Evolutionary conservation across 805 yeast genomes (phyloP).

Genomic region (Nakazawaea peltata): DNA sequence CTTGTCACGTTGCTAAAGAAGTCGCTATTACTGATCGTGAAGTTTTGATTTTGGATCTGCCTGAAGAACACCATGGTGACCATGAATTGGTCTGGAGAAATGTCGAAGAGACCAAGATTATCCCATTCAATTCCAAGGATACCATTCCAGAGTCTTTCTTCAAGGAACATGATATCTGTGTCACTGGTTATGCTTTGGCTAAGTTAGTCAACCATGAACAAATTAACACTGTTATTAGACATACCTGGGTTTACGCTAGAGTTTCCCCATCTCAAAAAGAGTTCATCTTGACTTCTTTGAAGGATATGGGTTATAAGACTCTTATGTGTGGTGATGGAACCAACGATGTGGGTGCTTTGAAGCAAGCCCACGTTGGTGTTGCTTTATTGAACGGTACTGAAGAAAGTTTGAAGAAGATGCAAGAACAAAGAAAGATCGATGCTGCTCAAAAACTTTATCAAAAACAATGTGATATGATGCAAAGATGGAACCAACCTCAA

Average conservation of each 20-base stretch:
- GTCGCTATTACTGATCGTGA: slow-evolving; percentile 82
- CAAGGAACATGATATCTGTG: slow-evolving; percentile 72
- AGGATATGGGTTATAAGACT: slow-evolving; percentile 84
- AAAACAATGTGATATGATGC: slow-evolving; percentile 75
- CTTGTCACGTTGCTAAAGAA: slow-evolving; percentile 94
- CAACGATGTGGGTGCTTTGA: slow-evolving; percentile 98
- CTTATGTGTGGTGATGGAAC: slow-evolving; percentile 99
- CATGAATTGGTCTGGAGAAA: slow-evolving; percentile 76
- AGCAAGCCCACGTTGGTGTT: slow-evolving; percentile 97
- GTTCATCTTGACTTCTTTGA: slow-evolving; percentile 73
- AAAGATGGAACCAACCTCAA: slow-evolving; percentile 73
- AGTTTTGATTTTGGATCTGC: slow-evolving; percentile 78
- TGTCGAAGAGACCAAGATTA: slow-evolving; percentile 64
- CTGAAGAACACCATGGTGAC: slow-evolving; percentile 57
- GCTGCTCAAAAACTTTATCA: slow-evolving; percentile 60
- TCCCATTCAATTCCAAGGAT: slow-evolving; percentile 57
- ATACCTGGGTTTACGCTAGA: slow-evolving; percentile 96
- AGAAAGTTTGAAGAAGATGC: slow-evolving; percentile 83
- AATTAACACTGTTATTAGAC: slow-evolving; percentile 64
- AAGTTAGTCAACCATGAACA: slow-evolving; percentile 61
- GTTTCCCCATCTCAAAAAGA: slow-evolving; percentile 97
- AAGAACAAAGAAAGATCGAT: slow-evolving; percentile 68
- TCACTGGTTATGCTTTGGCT: slow-evolving; percentile 85
- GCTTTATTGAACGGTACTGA: slow-evolving; percentile 97
- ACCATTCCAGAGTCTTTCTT: slow-evolving; percentile 50